Percentiles rank a stretch among this genome's conserved stretches.
Conservation (phyloP, 495 filamentous ascomycete species). For the Lepraria neglecta region DNA sequence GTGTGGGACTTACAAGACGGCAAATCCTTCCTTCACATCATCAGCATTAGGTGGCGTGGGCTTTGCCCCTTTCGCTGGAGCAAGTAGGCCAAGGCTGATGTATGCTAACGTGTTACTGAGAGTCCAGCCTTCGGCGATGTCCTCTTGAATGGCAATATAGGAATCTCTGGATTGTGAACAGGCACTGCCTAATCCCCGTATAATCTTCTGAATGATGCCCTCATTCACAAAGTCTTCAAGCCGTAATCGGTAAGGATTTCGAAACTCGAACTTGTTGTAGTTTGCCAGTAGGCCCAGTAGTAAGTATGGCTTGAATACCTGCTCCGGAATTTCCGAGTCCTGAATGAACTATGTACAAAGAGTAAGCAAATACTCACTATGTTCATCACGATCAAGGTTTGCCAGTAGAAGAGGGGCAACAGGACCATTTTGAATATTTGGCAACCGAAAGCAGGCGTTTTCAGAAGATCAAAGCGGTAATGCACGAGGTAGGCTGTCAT, state of each 20-base stretch:
- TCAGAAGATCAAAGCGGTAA: background rate
- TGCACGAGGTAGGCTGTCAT: background rate
- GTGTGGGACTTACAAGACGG: constrained; percentile 48
- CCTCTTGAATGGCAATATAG: constrained; percentile 87
- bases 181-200: constrained; percentile 63
- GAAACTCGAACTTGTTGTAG: constrained; percentile 99
- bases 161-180: constrained; percentile 59
- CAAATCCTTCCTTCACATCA: constrained; percentile 72
- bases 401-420: background rate
- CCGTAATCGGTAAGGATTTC: constrained; percentile 90
- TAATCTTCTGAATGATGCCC: constrained; percentile 71
- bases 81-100: constrained; percentile 73
- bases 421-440: background rate
- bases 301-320: constrained; percentile 68
- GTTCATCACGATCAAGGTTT: background rate
- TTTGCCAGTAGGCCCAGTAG: constrained; percentile 88
- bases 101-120: constrained; percentile 71
- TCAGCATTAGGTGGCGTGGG: constrained; percentile 58
- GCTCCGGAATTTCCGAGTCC: constrained; percentile 58
- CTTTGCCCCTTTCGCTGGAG: constrained; percentile 51
- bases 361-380: background rate
- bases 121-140: constrained; percentile 86
- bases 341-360: constrained; percentile 63
- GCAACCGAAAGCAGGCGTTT: background rate
- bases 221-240: constrained; percentile 99